Base-by-base conservation (phyloP, 1,284 basidiomycete species). In the Fistulinella staudtii region DNA sequence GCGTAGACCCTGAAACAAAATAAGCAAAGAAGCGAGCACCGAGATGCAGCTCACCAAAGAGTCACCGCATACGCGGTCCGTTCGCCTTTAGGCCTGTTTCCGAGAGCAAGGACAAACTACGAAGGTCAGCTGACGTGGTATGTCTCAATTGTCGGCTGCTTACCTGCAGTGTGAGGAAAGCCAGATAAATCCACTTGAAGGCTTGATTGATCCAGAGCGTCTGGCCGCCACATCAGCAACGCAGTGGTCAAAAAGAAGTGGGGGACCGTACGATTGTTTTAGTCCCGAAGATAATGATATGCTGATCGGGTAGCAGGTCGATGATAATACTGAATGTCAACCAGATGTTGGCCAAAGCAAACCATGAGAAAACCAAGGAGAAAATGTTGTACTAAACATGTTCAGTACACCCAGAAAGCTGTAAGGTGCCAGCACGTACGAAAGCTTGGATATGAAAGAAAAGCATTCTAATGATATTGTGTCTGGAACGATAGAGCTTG, bases 321-420 rank as follows among this genome's bases (percentile, higher is more conserved):
- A 97, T 93, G 66, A 97, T 93, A 70, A 97, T 95, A 47, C 84
- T 86, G 75, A 97, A 97, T 9, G 94, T 96, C 45, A 97, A 72
- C 92, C 92, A 97, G 27, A 96, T 72, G 59, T 96, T 97, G 54
- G 92, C 93, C 39, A 95, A 69, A 2, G 93, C 82, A 66, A 94
- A 94, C 90, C 90, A 94, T 4, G 89, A 85, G 71, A 94, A 93
- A 54, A 91, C 59, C 51, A 94, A 73, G 28, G 80, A 85, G 64
- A 86, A 82, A 42, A 89, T 56, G 64, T 89, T 89, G 64, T 89
- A 90, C 82, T n/a, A n/a, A n/a, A n/a, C n/a, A 41, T 37, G 41
- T 14, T 5, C 22, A 31, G 29, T 51, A 33, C 50, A 14, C 17
- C 9, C 9, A 29, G 30, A 23, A 14, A 30, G 18, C 8, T 13